Evolutionary conservation across 805 yeast genomes (phyloP).

Genomic region (Nakazawaea ernobii): DNA sequence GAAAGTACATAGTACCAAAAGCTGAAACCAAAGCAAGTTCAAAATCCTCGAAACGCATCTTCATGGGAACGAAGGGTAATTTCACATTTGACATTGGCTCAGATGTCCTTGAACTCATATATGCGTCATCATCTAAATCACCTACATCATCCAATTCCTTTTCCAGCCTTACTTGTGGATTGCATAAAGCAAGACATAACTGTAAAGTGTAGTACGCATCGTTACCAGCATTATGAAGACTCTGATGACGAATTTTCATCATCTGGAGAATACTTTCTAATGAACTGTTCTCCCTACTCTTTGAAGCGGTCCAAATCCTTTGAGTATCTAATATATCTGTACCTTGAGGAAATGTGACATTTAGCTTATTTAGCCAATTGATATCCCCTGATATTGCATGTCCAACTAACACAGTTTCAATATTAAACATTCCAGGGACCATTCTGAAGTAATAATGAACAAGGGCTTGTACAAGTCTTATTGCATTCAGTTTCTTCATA

Average conservation of each 20-base stretch:
- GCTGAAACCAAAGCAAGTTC: too few relatives aligned
- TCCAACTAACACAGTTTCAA: conserved; percentile 44
- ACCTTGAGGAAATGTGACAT: conserved; percentile 37
- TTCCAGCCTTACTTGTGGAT: too few relatives aligned
- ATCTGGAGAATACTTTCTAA: conserved; percentile 40
- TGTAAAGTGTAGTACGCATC: conserved; percentile 61
- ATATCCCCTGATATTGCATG: conserved; percentile 57
- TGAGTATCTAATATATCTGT: conserved; percentile 40
- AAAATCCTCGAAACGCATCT: too few relatives aligned
- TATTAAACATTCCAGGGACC: conserved; percentile 16
- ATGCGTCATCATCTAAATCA: too few relatives aligned
- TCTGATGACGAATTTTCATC: conserved; percentile 49
- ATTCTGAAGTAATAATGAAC: conserved; percentile 37
- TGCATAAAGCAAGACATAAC: conserved; percentile 44
- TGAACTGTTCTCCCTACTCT: conserved; percentile 35
- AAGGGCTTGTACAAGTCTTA: conserved; percentile 33
- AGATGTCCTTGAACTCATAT: too few relatives aligned
- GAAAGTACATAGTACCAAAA: too few relatives aligned
- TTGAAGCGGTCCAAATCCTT: conserved; percentile 32
- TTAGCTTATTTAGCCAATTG: conserved; percentile 39
- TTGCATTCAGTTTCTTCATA: conserved; percentile 31
- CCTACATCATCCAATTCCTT: too few relatives aligned
- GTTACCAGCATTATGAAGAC: conserved; percentile 66
- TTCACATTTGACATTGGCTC: too few relatives aligned
- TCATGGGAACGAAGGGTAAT: too few relatives aligned